Percentiles rank a stretch among this genome's conserved stretches.
These are phyloP conservation scores for Anaeramoeba flamelloides DNA, from an alignment of 78 protist species.

Conservation along the genomic window DNA sequence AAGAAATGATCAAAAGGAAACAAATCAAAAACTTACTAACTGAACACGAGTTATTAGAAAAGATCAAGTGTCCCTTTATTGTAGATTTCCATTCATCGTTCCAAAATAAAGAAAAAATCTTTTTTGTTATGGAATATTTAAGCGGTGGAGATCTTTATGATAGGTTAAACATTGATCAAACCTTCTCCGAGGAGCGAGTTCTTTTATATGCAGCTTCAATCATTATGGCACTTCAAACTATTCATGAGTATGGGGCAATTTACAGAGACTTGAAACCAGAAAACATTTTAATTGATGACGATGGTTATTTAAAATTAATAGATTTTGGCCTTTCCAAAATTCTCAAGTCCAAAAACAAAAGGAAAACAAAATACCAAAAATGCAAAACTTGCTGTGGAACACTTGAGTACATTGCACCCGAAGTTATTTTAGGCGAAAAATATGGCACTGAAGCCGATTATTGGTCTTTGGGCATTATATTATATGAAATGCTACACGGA, in stretches of 20 bases:
- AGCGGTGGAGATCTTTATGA: neutral
- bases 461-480: slow-evolving; percentile 25
- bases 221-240: neutral
- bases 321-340: too few species aligned
- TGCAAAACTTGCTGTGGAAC: slow-evolving; percentile 20
- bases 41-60: too few species aligned
- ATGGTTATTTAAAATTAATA: too few species aligned
- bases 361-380: too few species aligned
- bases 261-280: neutral
- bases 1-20: too few species aligned
- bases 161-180: neutral
- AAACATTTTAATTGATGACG: too few species aligned
- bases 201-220: neutral
- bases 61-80: too few species aligned
- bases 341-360: too few species aligned
- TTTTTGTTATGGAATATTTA: neutral
- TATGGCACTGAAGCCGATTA: slow-evolving; percentile 1
- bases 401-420: slow-evolving; percentile 39
- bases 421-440: slow-evolving; percentile 27
- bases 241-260: neutral
- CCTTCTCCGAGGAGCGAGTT: neutral
- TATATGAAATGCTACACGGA: slow-evolving; percentile 21
- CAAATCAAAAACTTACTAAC: too few species aligned
- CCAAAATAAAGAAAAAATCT: neutral
- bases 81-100: too few species aligned